A percentile compares a stretch with the other conserved stretches of the same genome.
Conservation (phyloP, 73 alveolate species). For the Diophrys sp. region DNA sequence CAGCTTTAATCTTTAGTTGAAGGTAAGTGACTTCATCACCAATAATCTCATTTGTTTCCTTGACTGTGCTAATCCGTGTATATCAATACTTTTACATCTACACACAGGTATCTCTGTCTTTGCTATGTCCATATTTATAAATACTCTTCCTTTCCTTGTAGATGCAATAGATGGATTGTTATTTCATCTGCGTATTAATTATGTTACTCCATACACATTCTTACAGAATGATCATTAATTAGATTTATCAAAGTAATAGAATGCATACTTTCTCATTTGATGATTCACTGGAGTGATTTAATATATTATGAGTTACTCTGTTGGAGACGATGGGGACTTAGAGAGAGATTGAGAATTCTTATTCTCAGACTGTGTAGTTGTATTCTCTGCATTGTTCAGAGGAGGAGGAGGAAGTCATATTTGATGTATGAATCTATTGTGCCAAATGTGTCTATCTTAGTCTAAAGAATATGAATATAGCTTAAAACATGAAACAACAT, state of each 20-base stretch:
- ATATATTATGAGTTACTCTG: conserved; percentile 31
- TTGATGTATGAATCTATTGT: conserved; percentile 66
- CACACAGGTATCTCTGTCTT: no score
- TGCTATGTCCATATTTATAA: no score
- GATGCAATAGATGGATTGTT: conserved; percentile 77
- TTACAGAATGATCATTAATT: conserved; percentile 54
- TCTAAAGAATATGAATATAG: conserved; percentile 58
- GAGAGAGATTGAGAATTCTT: conserved; percentile 52
- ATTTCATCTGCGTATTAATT: conserved; percentile 54
- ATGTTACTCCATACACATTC: conserved; percentile 76
- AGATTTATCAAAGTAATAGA: conserved; percentile 6
- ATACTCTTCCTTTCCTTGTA: conserved; percentile 83
- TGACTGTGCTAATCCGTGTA: no score
- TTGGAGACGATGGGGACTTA: conserved; percentile 51
- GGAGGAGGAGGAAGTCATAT: conserved; percentile 40
- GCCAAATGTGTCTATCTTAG: conserved; percentile 73
- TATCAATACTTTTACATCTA: no score
- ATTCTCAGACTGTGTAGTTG: conserved; percentile 48
- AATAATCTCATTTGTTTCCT: no score
- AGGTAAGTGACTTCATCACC: no score
- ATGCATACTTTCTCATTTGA: conserved; percentile 56
- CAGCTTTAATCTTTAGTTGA: no score
- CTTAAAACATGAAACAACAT: no score
- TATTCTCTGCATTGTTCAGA: conserved; percentile 41
- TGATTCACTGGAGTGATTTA: conserved; percentile 47